Base-by-base conservation (phyloP, 2,329 filamentous ascomycete genomes). In the Exserohilum rostratum region DNA sequence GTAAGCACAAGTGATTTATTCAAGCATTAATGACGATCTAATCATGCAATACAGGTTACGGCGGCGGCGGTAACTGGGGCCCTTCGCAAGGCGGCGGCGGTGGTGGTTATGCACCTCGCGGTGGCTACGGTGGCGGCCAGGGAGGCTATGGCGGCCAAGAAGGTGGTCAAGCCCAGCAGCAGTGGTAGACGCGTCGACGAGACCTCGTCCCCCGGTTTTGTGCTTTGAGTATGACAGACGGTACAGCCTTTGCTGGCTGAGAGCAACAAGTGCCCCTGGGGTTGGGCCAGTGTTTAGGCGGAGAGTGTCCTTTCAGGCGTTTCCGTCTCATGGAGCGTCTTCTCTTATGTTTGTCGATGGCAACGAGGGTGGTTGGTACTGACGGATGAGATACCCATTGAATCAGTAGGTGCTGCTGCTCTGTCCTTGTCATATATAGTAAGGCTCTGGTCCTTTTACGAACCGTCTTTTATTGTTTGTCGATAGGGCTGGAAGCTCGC, bases 301-400 rank as follows among this genome's bases (percentile, higher is more conserved):
- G 53, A 52, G 45, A 47, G 40, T 53, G 55, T 60, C 48, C 48
- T 58, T 59, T 57, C 55, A 59, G 65, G 65, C 64, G 62, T 62
- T 58, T 63, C 63, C 57, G 61, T 59, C 51, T 56, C 50, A 50
- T 62, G 59, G 55, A 61, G 64, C 58, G 67, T 66, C 61, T 53
- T 37, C 20, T 47, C 43, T 53, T 60, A 54, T 64, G 58, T 65
- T 61, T 68, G 55, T 64, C 61, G 55, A 50, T 67, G 61, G 60
- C 63, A 70, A 61, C 62, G 64, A 55, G 64, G 65, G 64, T 70
- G 67, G 66, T 64, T 68, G 67, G 66, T 66, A 67, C 71, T 68
- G 66, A 70, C 69, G 72, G 71, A 69, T 67, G 71, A 71, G 68
- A 75, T 75, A 75, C 71, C 72, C 72, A 72, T 71, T 63, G 63